A percentile compares a stretch with the other conserved stretches of the same genome.
Conservation (phyloP, 1,139 yeast genomes). For the Suhomyces maxii region DNA sequence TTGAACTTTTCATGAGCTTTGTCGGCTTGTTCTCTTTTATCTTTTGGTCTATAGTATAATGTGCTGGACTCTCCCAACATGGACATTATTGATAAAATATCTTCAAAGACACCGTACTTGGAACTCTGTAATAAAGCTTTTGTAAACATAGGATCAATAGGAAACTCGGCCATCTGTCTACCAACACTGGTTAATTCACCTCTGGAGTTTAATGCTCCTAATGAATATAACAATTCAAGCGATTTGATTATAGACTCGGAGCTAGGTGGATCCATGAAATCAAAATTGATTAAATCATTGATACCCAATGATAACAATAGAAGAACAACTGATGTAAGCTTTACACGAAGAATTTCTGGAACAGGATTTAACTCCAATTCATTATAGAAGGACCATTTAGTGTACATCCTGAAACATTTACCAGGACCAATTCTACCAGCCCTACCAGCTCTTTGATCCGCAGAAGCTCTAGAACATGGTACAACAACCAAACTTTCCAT, state of each 20-base stretch:
- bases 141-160: constrained; percentile 87
- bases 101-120: constrained; percentile 58
- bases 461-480: constrained; percentile 91
- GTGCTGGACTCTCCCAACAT: constrained; percentile 82
- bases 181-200: constrained; percentile 82
- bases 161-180: constrained; percentile 86
- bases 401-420: constrained; percentile 83
- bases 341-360: constrained; percentile 87
- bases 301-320: constrained; percentile 79
- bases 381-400: constrained; percentile 80
- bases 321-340: constrained; percentile 73
- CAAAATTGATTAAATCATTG: constrained; percentile 76
- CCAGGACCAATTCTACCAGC: constrained; percentile 98
- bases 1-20: constrained; percentile 56
- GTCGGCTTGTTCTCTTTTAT: constrained; percentile 65
- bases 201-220: constrained; percentile 83
- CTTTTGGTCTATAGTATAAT: constrained; percentile 73
- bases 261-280: constrained; percentile 86
- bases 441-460: constrained; percentile 95
- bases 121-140: constrained; percentile 68
- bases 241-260: constrained; percentile 71
- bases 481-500: constrained; percentile 86
- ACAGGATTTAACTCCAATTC: constrained; percentile 78
- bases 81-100: constrained; percentile 69
- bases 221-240: constrained; percentile 72